Evolutionary conservation across 2,329 filamentous ascomycete species (phyloP), one percentile per base, ranked within the genome.

Genomic region (Chaetomium sp.): DNA sequence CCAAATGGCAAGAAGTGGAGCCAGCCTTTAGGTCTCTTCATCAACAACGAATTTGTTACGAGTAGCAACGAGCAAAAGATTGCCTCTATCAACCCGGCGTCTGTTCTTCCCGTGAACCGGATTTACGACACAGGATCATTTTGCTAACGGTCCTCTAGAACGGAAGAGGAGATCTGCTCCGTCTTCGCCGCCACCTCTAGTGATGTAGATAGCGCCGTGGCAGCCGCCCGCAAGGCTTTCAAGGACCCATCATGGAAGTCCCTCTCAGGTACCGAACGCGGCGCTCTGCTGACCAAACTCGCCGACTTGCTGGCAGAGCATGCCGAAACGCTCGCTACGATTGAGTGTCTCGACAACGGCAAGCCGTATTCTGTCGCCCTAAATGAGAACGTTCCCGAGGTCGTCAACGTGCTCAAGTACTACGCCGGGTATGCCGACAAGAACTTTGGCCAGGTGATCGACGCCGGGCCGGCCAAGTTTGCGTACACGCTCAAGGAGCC

Each of bases 341-440:
- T 79, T 47, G 88, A 94, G 72, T 86, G 87, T 0, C 86, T 88
- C 78, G 88, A 94, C 69, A 91, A 90, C 65, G 89, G 87, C 68
- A 91, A 92, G 70, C 85, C 87, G 4, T 89, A 88, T 69, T 71
- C 75, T 3, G 80, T 84, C 12, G 79, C 86, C 1, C 71, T 85
- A n/a, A 76, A 74, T 43, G 83, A 83, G 52, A 86, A 90, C 68
- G 70, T 91, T 7, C 65, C 69, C 27, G 73, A 77, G 55, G 68
- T 74, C 34, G 62, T 71, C 35, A 68, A 70, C 33, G 70, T 86
- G 10, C 73, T 85, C 53, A 84, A 83, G 63, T 92, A 92, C 72
- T 92, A 91, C 65, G 88, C 84, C 44, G 88, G 88, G 54, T 91
- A 81, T 69, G 85, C 87, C 46, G 88, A 92, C 73, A 92, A 92